phyloP scores from a whole-genome alignment of 2,329 filamentous ascomycete species.

The Cryphonectria japonica region DNA sequence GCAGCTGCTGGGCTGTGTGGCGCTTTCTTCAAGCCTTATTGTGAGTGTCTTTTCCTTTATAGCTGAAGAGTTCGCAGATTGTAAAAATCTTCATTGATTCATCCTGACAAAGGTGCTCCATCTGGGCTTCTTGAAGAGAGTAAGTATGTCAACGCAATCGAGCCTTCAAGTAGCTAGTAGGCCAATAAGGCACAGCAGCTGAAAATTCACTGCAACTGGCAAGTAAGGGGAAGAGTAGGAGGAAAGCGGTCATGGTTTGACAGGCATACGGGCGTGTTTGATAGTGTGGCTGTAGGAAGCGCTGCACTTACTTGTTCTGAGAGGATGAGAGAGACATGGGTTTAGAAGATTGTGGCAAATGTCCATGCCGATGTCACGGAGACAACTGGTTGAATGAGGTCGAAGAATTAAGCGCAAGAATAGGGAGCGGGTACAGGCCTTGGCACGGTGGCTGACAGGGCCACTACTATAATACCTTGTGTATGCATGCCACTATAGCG shows the following conservation, averaged over 20 bases:
- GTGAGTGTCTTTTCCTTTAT: background rate
- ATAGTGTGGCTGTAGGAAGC: background rate
- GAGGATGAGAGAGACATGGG: background rate
- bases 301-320: background rate
- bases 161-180: no score
- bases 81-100: no score
- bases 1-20: background rate
- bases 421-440: conserved; percentile 10
- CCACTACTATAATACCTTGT: background rate
- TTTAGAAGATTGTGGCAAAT: background rate
- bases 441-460: conserved; percentile 9
- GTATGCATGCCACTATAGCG: background rate
- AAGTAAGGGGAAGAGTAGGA: no score
- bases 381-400: conserved; percentile 5
- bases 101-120: no score
- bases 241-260: no score
- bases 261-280: no score
- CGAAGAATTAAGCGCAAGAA: conserved; percentile 12
- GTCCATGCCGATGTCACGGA: background rate
- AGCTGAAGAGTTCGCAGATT: background rate
- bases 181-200: no score
- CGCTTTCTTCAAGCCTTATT: background rate
- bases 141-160: background rate
- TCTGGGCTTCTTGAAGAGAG: no score
- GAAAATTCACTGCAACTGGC: no score